phyloP scores from a whole-genome alignment of 352 stramenopile genomes.

The Globisporangium cylindrosporum region DNA sequence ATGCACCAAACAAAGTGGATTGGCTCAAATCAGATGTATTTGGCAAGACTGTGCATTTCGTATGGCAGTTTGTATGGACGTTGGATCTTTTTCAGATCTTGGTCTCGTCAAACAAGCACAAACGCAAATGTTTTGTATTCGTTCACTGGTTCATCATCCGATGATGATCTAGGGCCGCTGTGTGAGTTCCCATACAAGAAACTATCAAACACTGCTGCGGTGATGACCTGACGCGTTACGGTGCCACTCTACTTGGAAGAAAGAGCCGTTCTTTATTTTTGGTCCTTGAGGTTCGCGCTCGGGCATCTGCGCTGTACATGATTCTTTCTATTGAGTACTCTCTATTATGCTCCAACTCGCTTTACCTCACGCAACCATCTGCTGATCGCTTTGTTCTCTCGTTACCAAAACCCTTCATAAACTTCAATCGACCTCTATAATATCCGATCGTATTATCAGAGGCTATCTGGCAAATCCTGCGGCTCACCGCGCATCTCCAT shows the following conservation, averaged over 20 bases:
- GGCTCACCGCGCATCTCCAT: neutral
- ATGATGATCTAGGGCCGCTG: neutral
- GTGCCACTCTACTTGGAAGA: neutral
- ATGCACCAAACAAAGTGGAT: too few species aligned
- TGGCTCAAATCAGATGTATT: neutral
- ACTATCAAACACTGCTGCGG: neutral
- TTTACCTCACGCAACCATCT: neutral
- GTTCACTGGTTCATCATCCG: neutral
- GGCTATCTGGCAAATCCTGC: constrained; percentile 1
- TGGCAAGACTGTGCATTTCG: neutral
- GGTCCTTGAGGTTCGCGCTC: neutral
- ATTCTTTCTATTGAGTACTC: neutral
- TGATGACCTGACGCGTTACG: neutral
- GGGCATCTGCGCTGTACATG: neutral
- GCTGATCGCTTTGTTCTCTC: neutral
- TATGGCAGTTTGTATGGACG: neutral
- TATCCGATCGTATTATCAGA: neutral
- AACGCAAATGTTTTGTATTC: neutral
- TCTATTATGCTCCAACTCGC: neutral
- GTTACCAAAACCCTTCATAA: neutral
- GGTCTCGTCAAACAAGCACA: neutral
- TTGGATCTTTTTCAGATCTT: constrained; percentile 1
- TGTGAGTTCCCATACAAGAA: neutral
- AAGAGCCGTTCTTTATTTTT: constrained; percentile 10
- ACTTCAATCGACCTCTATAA: neutral